phyloP scores from a whole-genome alignment of 2,329 filamentous ascomycete species.

The Pseudocercospora fuligena region DNA sequence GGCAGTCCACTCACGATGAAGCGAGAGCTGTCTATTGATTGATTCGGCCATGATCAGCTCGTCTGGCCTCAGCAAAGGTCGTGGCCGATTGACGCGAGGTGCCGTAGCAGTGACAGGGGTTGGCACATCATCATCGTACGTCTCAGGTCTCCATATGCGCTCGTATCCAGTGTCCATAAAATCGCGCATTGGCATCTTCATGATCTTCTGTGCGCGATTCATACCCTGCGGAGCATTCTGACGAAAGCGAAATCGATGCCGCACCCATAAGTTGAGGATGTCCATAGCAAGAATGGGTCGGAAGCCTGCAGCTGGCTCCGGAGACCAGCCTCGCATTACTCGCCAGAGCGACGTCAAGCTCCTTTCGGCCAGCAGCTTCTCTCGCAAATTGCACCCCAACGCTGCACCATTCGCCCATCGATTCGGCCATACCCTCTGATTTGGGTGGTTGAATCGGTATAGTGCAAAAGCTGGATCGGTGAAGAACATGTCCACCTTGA shows the following conservation, averaged over 20 bases:
- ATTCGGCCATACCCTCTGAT: constrained; percentile 13
- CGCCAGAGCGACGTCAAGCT: constrained; percentile 55
- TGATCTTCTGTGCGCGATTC: constrained; percentile 42
- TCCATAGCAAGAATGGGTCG: constrained; percentile 50
- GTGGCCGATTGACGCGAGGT: constrained; percentile 8
- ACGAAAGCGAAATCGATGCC: constrained; percentile 58
- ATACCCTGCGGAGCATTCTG: constrained; percentile 31
- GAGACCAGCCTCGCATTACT: constrained; percentile 61
- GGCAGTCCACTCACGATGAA: constrained; percentile 60
- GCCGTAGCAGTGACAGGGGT: background rate
- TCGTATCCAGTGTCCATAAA: constrained; percentile 18
- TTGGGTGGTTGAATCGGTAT: constrained; percentile 23
- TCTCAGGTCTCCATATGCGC: constrained; percentile 17
- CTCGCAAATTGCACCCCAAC: constrained; percentile 53
- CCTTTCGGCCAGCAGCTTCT: constrained; percentile 53
- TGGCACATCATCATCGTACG: constrained; percentile 2
- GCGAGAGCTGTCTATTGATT: constrained; percentile 55
- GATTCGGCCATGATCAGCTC: constrained; percentile 63
- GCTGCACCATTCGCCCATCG: constrained; percentile 20
- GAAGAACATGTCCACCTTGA: constrained; percentile 75
- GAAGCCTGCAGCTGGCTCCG: constrained; percentile 23
- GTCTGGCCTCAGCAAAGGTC: constrained; percentile 22
- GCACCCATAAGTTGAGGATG: constrained; percentile 61
- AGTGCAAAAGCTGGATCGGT: constrained; percentile 60
- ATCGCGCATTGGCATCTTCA: constrained; percentile 55